Conservation (phyloP, 2,329 filamentous ascomycete species). For the Chrysoporthe deuterocubensis region DNA sequence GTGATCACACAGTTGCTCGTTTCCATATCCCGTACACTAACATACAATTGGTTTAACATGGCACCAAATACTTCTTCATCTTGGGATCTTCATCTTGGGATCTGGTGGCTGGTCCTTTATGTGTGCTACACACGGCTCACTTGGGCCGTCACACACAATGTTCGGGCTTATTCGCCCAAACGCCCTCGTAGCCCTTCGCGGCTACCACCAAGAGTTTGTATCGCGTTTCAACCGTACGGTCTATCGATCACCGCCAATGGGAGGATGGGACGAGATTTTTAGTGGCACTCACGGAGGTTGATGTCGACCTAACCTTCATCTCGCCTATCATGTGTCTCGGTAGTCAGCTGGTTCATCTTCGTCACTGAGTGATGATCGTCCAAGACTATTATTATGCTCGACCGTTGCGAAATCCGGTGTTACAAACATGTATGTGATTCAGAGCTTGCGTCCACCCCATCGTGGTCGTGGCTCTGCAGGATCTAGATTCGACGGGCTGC, state of each 20-base stretch:
- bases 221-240: not conserved
- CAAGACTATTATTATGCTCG: not conserved
- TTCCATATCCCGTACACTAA: not conserved
- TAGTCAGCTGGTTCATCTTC: not conserved
- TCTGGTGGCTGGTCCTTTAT: no score
- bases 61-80: no score
- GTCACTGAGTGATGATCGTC: not conserved
- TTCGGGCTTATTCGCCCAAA: not conserved
- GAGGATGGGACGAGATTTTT: not conserved
- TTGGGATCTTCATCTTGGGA: no score
- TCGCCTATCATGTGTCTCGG: slow-evolving; percentile 1
- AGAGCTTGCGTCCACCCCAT: not conserved
- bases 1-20: not conserved
- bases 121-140: no score
- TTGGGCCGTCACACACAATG: not conserved
- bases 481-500: not conserved
- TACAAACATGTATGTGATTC: not conserved
- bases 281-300: not conserved
- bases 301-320: not conserved
- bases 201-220: not conserved
- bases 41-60: not conserved
- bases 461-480: not conserved
- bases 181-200: not conserved
- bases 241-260: not conserved
- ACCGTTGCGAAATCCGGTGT: not conserved